Evolutionary conservation across 1,284 basidiomycete genomes (phyloP).

Genomic region (Ustilago xerochloae): DNA sequence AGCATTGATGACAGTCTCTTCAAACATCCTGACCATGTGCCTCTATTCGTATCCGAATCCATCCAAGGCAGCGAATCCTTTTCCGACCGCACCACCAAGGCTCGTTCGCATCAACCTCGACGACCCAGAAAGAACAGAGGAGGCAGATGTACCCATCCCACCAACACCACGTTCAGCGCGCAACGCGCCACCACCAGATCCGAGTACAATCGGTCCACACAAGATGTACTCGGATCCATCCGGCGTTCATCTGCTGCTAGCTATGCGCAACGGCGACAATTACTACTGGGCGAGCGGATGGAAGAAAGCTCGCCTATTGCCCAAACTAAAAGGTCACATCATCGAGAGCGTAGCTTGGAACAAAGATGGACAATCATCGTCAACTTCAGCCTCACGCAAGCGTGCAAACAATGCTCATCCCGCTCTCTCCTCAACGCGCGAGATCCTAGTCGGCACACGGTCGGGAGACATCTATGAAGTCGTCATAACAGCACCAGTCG

Average conservation of each 20-base stretch:
- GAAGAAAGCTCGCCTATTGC: slow-evolving; percentile 56
- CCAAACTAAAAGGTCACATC: slow-evolving; percentile 79
- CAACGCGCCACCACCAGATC: slow-evolving; percentile 49
- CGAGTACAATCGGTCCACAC: slow-evolving; percentile 42
- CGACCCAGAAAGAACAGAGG: slow-evolving; percentile 59
- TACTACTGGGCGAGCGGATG: slow-evolving; percentile 77
- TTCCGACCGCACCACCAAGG: slow-evolving; percentile 40
- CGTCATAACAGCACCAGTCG: slow-evolving; percentile 75
- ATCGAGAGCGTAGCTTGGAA: slow-evolving; percentile 96
- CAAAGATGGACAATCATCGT: slow-evolving; percentile 13
- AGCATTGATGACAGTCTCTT: slow-evolving; percentile 56
- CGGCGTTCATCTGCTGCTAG: slow-evolving; percentile 86
- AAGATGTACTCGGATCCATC: slow-evolving; percentile 77
- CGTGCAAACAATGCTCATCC: slow-evolving; percentile 9
- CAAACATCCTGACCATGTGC: slow-evolving; percentile 66
- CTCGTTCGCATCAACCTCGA: slow-evolving; percentile 66
- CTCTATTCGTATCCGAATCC: slow-evolving; percentile 51
- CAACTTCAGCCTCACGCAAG: slow-evolving; percentile 6
- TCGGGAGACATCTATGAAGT: slow-evolving; percentile 69
- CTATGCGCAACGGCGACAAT: slow-evolving; percentile 87
- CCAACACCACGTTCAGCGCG: slow-evolving; percentile 49
- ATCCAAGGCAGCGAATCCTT: slow-evolving; percentile 14
- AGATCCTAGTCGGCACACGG: slow-evolving; percentile 85
- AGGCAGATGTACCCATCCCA: slow-evolving; percentile 61
- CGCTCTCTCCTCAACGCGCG: slow-evolving; percentile 72